Evolutionary conservation across 1,139 yeast genomes (phyloP), one percentile per base, ranked within the genome.

Genomic region (Pichia sp.): DNA sequence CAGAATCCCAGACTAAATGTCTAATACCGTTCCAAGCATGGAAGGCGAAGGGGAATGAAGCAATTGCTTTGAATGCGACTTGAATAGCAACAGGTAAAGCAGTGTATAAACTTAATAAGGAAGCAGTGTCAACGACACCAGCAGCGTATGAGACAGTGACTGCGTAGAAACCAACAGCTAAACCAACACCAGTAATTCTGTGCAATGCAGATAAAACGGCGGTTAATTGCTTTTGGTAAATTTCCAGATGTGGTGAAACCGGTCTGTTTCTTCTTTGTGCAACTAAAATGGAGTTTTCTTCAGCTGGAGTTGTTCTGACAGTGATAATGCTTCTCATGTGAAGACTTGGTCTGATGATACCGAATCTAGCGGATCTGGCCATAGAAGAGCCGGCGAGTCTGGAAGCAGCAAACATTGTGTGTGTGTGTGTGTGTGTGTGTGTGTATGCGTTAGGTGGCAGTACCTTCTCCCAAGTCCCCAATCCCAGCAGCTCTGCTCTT

Each of bases 1-100:
- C 94, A 42, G 78, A 63, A 64, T 91, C 97, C 97, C 97, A 91
- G 45, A 86, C 60, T 66, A 89, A 69, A 64, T 91, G 98, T 75
- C 98, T 85, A 49, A 89, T 50, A 56, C 97, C 96, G 64, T 89
- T 88, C 62, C 72, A 76, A 38, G 74, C 61, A 65, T 91, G 98
- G 80, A 75, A 88, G 34, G 84, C 84, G 64, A 91, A 88, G 52
- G 96, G 91, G 67, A 76, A 75, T 5, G 94, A 78, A 57, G 82
- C 77, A 31, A 76, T 57, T 38, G 82, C 80, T 70, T 91, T 91
- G 46, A 77, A 65, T 30, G 72, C 70, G 47, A 76, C 55, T 66
- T 88, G 85, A 35, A 71, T 69, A 46, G 69, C 69, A 21, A 75
- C 60, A 31, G 96, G 94, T 52, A 84, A 70, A 11, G 66, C 66